Evolutionary conservation across 2,329 filamentous ascomycete species (phyloP).

Genomic region (Aspergillus vadensis): DNA sequence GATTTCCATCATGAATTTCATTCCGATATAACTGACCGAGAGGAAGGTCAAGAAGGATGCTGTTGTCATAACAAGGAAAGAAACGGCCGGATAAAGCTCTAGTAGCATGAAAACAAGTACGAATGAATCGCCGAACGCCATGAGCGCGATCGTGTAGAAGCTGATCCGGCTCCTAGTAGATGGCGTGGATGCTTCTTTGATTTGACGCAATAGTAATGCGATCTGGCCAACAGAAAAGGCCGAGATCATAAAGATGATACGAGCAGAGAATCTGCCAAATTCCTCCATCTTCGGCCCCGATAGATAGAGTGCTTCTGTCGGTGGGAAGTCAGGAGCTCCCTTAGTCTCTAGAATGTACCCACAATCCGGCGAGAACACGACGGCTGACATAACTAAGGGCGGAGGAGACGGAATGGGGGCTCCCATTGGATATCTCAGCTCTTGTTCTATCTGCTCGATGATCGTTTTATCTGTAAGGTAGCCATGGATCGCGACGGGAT

Average conservation of each 20-base stretch:
- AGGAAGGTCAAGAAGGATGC: constrained; percentile 62
- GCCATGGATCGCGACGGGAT: constrained; percentile 40
- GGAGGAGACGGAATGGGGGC: constrained; percentile 55
- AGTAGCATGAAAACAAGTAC: constrained; percentile 58
- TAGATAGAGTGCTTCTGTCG: constrained; percentile 55
- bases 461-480: constrained; percentile 35
- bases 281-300: constrained; percentile 60
- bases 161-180: constrained; percentile 66
- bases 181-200: constrained; percentile 65
- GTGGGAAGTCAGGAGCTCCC: constrained; percentile 57
- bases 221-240: constrained; percentile 56
- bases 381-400: constrained; percentile 59
- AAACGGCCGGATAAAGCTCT: constrained; percentile 57
- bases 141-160: constrained; percentile 64
- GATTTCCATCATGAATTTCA: constrained; percentile 68
- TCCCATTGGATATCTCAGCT: constrained; percentile 62
- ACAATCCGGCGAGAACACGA: constrained; percentile 67
- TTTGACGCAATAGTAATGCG: constrained; percentile 60
- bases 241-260: constrained; percentile 56
- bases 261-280: constrained; percentile 54
- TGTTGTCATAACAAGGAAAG: constrained; percentile 58
- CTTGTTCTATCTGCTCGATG: constrained; percentile 58
- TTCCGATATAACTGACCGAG: constrained; percentile 63
- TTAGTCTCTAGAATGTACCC: constrained; percentile 66
- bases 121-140: constrained; percentile 64